phyloP scores from a whole-genome alignment of 2,329 filamentous ascomycete species.

The Sclerotinia borealis region DNA sequence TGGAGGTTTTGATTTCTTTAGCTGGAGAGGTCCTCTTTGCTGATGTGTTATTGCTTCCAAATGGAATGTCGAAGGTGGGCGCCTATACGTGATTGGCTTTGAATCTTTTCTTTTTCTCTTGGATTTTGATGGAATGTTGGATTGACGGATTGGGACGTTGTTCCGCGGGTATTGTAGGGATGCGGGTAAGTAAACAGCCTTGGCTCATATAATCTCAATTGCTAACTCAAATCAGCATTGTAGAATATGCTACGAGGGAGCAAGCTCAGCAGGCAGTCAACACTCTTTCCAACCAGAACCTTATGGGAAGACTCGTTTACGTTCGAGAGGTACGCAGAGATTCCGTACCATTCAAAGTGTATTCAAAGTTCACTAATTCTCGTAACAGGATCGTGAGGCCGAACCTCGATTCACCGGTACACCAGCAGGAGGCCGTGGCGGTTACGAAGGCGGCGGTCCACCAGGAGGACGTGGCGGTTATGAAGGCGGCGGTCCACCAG shows the following conservation, averaged over 20 bases:
- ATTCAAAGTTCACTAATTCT: constrained; percentile 8
- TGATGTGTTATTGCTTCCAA: constrained; percentile 98
- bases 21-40: constrained; percentile 99
- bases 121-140: constrained; percentile 81
- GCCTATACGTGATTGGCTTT: constrained; percentile 81
- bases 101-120: constrained; percentile 47
- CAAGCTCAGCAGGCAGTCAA: constrained; percentile 97
- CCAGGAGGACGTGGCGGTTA: constrained; percentile 12
- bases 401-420: constrained; percentile 88
- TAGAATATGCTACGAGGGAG: constrained; percentile 99
- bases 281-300: constrained; percentile 96
- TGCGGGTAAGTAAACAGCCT: constrained; percentile 76
- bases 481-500: constrained; percentile 28
- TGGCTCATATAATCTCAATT: neutral
- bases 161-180: constrained; percentile 92
- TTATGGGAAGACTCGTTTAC: constrained; percentile 98
- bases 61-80: constrained; percentile 99
- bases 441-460: constrained; percentile 37
- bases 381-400: constrained; percentile 80
- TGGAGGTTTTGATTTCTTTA: constrained; percentile 38
- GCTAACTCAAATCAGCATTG: constrained; percentile 63
- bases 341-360: neutral
- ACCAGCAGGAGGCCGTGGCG: constrained; percentile 56
- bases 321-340: constrained; percentile 75
- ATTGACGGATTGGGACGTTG: constrained; percentile 97